A percentile compares a stretch with the other conserved stretches of the same genome.
phyloP scores from a whole-genome alignment of 2,329 filamentous ascomycete species.

The Cladosporium colombiae region DNA sequence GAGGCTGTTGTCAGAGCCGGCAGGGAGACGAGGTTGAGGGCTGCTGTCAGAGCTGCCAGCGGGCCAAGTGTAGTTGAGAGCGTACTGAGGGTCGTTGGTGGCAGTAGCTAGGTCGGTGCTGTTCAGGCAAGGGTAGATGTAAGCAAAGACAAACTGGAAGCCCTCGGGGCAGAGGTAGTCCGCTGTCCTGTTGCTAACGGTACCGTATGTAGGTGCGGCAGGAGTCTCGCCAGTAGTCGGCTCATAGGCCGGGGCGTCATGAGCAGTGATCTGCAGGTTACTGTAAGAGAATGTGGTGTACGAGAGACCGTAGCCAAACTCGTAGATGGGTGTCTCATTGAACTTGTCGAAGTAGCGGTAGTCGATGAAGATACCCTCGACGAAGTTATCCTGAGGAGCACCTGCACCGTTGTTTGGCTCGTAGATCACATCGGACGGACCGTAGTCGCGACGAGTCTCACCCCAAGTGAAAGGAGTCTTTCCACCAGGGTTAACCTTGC shows the following conservation, averaged over 20 bases:
- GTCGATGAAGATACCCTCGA: slow-evolving; percentile 79
- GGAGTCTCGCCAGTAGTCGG: slow-evolving; percentile 63
- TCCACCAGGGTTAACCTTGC: slow-evolving; percentile 72
- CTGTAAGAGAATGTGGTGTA: slow-evolving; percentile 80
- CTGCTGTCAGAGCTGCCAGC: slow-evolving; percentile 59
- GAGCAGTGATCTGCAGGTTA: slow-evolving; percentile 60
- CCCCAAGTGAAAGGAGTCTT: slow-evolving; percentile 75
- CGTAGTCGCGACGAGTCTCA: slow-evolving; percentile 65
- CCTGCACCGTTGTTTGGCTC: slow-evolving; percentile 66
- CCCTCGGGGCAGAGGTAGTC: slow-evolving; percentile 69
- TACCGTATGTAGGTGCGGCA: slow-evolving; percentile 65
- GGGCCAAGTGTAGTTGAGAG: slow-evolving; percentile 61
- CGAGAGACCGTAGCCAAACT: slow-evolving; percentile 78
- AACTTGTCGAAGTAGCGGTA: slow-evolving; percentile 73
- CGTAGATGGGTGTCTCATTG: slow-evolving; percentile 69
- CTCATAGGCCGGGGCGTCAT: slow-evolving; percentile 54
- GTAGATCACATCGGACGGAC: slow-evolving; percentile 63
- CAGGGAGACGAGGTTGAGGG: slow-evolving; percentile 61
- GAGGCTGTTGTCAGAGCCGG: slow-evolving; percentile 58
- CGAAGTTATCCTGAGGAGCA: slow-evolving; percentile 72
- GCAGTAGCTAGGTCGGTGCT: slow-evolving; percentile 59
- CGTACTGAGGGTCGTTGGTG: slow-evolving; percentile 62
- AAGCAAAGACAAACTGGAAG: slow-evolving; percentile 55
- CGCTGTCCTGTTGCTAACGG: slow-evolving; percentile 60
- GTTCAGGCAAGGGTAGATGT: slow-evolving; percentile 75